A percentile compares a stretch with the other conserved stretches of the same genome.
These are phyloP conservation scores for Cladophialophora immunda DNA, from an alignment of 2,329 filamentous ascomycete genomes.

Conservation along the genomic window DNA sequence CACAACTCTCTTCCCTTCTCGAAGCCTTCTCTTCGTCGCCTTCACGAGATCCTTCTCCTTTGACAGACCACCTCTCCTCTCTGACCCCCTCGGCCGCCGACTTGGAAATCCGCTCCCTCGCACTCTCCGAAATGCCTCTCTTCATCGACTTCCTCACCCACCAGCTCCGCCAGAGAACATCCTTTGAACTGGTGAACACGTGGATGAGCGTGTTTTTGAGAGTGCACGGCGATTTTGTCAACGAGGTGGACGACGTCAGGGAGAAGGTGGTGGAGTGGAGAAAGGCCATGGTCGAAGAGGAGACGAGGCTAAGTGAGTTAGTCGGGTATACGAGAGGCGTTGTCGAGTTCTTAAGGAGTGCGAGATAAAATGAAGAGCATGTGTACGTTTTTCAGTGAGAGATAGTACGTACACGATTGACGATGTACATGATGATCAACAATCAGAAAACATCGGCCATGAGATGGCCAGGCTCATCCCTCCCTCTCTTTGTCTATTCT, in stretches of 20 bases:
- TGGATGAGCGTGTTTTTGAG: constrained; percentile 97
- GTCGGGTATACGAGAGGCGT: constrained; percentile 91
- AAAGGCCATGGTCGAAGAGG: constrained; percentile 74
- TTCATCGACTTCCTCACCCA: constrained; percentile 84
- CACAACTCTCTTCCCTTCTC: constrained; percentile 14
- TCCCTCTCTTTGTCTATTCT: background rate
- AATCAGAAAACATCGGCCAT: background rate
- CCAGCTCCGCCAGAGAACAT: constrained; percentile 70
- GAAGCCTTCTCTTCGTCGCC: constrained; percentile 1
- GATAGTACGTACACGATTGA: background rate
- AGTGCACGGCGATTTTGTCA: constrained; percentile 73
- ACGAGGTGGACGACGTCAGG: constrained; percentile 47
- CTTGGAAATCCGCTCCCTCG: constrained; percentile 85
- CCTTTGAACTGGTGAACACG: constrained; percentile 93
- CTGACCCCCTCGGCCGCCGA: constrained; percentile 87
- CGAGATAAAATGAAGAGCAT: constrained; percentile 45
- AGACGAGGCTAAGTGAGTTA: constrained; percentile 73
- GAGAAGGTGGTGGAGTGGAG: constrained; percentile 74
- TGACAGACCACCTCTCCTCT: constrained; percentile 80
- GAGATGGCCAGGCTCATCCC: background rate
- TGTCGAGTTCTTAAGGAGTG: constrained; percentile 77
- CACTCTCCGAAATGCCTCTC: constrained; percentile 75
- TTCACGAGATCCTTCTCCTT: constrained; percentile 67
- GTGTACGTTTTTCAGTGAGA: background rate
- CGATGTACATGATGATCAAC: background rate